A percentile compares a stretch with the other conserved stretches of the same genome.
Conservation (phyloP, 345 rosid species). For the Brassica napus region DNA sequence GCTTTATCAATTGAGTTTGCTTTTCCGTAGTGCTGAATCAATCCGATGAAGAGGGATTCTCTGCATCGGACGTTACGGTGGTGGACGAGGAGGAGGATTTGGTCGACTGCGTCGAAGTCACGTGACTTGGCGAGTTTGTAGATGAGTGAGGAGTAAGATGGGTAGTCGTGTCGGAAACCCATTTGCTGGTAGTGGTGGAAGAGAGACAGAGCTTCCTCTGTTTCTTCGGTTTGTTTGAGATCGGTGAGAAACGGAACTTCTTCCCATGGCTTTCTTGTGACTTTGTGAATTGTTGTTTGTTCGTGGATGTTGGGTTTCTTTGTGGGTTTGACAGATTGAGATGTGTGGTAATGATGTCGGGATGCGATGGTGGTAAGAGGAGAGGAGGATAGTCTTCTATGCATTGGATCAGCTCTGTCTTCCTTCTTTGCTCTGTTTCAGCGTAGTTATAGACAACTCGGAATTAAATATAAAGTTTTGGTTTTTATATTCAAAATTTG, state of each 20-base stretch:
- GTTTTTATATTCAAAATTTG: too few species aligned
- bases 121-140: conserved; percentile 74
- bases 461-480: neutral
- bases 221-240: conserved; percentile 53
- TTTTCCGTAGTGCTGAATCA: conserved; percentile 77
- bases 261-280: conserved; percentile 38
- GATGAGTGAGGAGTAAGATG: conserved; percentile 76
- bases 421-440: conserved; percentile 15
- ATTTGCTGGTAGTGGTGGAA: conserved; percentile 52
- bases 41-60: conserved; percentile 65
- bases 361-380: conserved; percentile 3
- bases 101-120: conserved; percentile 59
- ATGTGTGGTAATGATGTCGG: conserved; percentile 35
- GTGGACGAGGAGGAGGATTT: conserved; percentile 47
- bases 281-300: conserved; percentile 22
- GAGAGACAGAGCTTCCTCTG: conserved; percentile 72
- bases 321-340: conserved; percentile 34
- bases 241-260: conserved; percentile 52
- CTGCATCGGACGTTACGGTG: conserved; percentile 53
- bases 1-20: conserved; percentile 56
- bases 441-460: neutral
- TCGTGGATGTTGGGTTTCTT: conserved; percentile 40
- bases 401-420: conserved; percentile 27
- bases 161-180: conserved; percentile 76
- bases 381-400: neutral